phyloP scores from a whole-genome alignment of 768 basidiomycete species.

The Rhodocollybia butyracea region DNA sequence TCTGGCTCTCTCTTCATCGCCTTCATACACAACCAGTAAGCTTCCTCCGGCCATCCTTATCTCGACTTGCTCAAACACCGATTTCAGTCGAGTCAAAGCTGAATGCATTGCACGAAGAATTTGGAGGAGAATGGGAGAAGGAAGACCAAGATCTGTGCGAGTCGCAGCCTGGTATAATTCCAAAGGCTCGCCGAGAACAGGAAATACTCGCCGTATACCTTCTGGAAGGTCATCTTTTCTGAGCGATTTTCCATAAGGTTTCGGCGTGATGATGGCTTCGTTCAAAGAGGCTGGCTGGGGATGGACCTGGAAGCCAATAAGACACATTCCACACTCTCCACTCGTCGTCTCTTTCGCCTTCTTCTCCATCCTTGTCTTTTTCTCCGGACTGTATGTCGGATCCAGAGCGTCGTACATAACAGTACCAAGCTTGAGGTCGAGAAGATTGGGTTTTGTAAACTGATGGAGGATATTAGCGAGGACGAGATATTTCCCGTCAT shows the following conservation, averaged over 20 bases:
- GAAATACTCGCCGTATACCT: constrained; percentile 82
- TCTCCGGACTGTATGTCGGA: constrained; percentile 47
- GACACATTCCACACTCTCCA: constrained; percentile 67
- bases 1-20: constrained; percentile 40
- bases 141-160: constrained; percentile 47
- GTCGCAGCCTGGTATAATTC: neutral
- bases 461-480: constrained; percentile 77
- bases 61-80: constrained; percentile 50
- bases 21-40: constrained; percentile 75
- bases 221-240: constrained; percentile 63
- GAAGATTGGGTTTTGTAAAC: constrained; percentile 79
- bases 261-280: constrained; percentile 80
- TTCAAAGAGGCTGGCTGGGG: neutral
- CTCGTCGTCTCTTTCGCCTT: constrained; percentile 71
- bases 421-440: constrained; percentile 94
- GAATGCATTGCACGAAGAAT: constrained; percentile 54
- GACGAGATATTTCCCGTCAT: constrained; percentile 64
- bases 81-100: constrained; percentile 49
- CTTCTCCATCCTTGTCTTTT: constrained; percentile 73
- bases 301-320: constrained; percentile 79
- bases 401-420: constrained; percentile 74
- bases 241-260: constrained; percentile 77
- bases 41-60: constrained; percentile 82
- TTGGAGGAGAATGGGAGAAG: constrained; percentile 45
- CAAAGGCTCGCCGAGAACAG: constrained; percentile 26